Evolutionary conservation across 345 rosid species (phyloP).

Genomic region (Firmiana major): DNA sequence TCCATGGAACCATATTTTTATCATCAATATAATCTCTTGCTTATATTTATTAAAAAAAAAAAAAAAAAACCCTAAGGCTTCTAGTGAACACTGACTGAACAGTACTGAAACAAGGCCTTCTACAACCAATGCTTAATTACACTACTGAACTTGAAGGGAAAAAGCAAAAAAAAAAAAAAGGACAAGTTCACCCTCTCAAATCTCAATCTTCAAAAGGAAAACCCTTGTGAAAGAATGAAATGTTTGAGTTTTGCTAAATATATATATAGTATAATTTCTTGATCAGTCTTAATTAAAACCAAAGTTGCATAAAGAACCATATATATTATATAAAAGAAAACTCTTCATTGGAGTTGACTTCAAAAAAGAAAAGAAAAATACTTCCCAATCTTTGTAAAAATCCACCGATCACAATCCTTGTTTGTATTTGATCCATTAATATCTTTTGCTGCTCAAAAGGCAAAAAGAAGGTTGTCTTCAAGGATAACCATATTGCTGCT

Average conservation of each 20-base stretch:
- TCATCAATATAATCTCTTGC: too few species aligned
- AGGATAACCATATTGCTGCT: background rate
- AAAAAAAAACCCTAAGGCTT: too few species aligned
- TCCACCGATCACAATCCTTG: background rate
- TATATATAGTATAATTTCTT: background rate
- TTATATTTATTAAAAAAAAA: too few species aligned
- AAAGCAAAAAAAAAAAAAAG: too few species aligned
- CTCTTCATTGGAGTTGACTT: background rate
- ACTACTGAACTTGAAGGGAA: background rate
- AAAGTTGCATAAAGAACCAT: background rate
- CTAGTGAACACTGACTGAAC: background rate
- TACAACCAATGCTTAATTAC: background rate
- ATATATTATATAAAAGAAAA: background rate
- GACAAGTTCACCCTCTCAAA: background rate
- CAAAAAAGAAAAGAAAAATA: background rate
- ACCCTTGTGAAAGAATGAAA: background rate
- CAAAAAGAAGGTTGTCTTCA: background rate
- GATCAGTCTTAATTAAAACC: background rate
- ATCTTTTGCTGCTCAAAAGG: background rate
- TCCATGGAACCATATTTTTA: too few species aligned
- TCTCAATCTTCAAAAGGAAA: background rate
- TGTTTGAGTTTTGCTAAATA: background rate
- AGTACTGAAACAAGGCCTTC: background rate
- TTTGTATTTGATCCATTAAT: background rate
- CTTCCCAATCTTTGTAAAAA: background rate